Percentiles rank a stretch among this genome's conserved stretches.
Evolutionary conservation across 306 rosid species (phyloP).

Genomic region (Cicer chorassanicum): DNA sequence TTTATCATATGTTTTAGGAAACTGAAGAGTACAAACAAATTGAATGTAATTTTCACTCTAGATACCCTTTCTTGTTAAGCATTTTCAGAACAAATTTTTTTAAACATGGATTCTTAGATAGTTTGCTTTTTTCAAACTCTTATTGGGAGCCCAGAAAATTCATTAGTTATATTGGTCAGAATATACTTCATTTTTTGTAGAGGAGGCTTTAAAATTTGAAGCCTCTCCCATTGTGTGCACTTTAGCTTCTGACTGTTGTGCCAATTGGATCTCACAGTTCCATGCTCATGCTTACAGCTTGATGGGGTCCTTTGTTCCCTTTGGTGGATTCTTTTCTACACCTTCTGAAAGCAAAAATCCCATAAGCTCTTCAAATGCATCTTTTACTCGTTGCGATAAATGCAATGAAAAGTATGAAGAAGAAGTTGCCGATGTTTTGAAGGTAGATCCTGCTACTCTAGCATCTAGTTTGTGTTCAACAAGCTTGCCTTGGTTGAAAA

Average conservation of each 20-base stretch:
- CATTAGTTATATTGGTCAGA: not conserved
- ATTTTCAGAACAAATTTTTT: constrained; percentile 13
- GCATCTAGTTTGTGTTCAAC: constrained; percentile 48
- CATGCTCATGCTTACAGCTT: constrained; percentile 92
- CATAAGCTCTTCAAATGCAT: constrained; percentile 47
- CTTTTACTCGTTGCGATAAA: constrained; percentile 61
- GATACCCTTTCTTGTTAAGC: constrained; percentile 29
- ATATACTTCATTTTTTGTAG: constrained; percentile 29
- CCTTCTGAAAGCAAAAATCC: constrained; percentile 62
- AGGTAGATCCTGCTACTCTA: constrained; percentile 53
- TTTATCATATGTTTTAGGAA: constrained; percentile 1
- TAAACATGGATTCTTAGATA: not conserved
- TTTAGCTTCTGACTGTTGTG: constrained; percentile 61
- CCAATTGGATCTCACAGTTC: constrained; percentile 72
- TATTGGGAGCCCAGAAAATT: not conserved
- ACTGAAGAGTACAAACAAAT: not conserved
- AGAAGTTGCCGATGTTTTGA: constrained; percentile 69
- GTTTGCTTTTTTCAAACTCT: not conserved
- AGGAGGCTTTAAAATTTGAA: constrained; percentile 36
- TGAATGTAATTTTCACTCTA: constrained; percentile 27
- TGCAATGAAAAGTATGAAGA: constrained; percentile 82
- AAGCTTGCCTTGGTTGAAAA: constrained; percentile 65
- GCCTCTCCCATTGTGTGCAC: constrained; percentile 32
- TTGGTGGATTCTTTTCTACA: constrained; percentile 88
- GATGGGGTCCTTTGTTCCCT: constrained; percentile 94